Percentiles rank a stretch among this genome's conserved stretches.
Evolutionary conservation across 2,329 filamentous ascomycete genomes (phyloP).

Genomic region (Parasarocladium wereldwijsianum): DNA sequence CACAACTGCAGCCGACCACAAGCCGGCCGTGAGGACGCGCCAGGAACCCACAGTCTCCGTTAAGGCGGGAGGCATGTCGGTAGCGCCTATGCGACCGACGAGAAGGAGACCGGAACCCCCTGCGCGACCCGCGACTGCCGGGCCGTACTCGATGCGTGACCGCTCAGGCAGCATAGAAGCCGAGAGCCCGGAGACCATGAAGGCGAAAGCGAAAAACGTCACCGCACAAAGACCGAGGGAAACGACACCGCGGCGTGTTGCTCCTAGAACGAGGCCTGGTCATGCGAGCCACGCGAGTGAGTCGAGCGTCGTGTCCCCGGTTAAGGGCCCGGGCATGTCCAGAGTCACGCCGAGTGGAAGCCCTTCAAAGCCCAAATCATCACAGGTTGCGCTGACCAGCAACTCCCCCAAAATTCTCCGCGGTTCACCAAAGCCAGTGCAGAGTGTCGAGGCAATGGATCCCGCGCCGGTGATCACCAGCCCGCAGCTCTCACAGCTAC

Average conservation of each 20-base stretch:
- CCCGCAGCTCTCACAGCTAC: neutral
- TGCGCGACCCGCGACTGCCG: conserved; percentile 47
- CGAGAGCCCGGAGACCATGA: conserved; percentile 30
- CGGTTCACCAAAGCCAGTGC: conserved; percentile 7
- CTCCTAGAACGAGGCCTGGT: conserved; percentile 28
- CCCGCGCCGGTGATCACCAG: conserved; percentile 6
- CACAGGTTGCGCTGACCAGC: conserved; percentile 16
- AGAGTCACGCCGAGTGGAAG: conserved; percentile 28
- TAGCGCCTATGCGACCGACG: conserved; percentile 46
- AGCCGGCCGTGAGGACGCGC: conserved; percentile 23
- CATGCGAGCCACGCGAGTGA: conserved; percentile 36
- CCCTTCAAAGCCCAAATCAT: conserved; percentile 22
- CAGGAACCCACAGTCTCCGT: conserved; percentile 27
- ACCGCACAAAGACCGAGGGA: conserved; percentile 24
- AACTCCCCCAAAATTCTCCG: no score
- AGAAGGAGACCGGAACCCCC: conserved; percentile 43
- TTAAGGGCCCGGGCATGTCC: conserved; percentile 18
- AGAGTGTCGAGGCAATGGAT: conserved; percentile 4
- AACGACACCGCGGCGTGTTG: conserved; percentile 37
- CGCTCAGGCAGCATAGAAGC: conserved; percentile 20
- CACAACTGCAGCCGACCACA: conserved; percentile 13
- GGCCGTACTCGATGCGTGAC: conserved; percentile 48
- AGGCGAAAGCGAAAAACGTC: conserved; percentile 28
- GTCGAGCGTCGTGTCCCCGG: conserved; percentile 31
- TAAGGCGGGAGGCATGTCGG: conserved; percentile 43